Evolutionary conservation across 179 eudicot genomes (phyloP), one percentile per base, ranked within the genome.

Genomic region (Sideroxylon spinosum): DNA sequence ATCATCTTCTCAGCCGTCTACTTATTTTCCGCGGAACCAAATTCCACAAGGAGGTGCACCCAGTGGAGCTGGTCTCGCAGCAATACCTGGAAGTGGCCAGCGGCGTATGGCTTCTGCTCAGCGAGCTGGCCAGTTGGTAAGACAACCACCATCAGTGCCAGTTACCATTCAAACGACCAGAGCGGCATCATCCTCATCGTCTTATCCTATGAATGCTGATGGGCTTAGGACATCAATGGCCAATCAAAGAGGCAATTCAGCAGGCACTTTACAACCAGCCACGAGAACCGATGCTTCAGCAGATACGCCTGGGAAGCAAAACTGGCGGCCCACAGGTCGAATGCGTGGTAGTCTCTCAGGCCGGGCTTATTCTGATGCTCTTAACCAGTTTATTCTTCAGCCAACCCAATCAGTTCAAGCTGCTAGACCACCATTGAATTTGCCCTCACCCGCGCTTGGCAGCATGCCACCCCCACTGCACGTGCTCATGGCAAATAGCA

Each of bases 311-410:
- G 53, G 78, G 0, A 93, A 89, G 52, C 82, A 79, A 59, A 87
- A 75, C 62, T 90, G 97, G 98, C 87, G 90, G 74, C 93, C 98
- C 17, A 71, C 87, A 0, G 91, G 91, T 4, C 83, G 91, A 28
- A 95, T 95, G 98, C 88, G 98, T 66, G 98, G 98, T 73, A 88
- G 91, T 67, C 86, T 95, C 22, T 80, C 91, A 0, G 98, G 98
- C 50, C 80, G 71, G 80, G 93, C 93, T 64, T 91, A 90, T 82
- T 82, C 91, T n/a, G 89, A 80, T 26, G 97, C 98, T 79, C 88
- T 85, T 76, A 79, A 57, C 82, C 93, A 86, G 81, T 83, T 49
- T 68, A 86, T 95, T 66, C 82, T 82, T 73, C 92, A 79, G 37
- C 91, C 89, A 19, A 81, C 86, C 46, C 92, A 83, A 56, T 86